phyloP scores from a whole-genome alignment of 1,139 yeast genomes.

The Suzukiozyma palmioleophila region DNA sequence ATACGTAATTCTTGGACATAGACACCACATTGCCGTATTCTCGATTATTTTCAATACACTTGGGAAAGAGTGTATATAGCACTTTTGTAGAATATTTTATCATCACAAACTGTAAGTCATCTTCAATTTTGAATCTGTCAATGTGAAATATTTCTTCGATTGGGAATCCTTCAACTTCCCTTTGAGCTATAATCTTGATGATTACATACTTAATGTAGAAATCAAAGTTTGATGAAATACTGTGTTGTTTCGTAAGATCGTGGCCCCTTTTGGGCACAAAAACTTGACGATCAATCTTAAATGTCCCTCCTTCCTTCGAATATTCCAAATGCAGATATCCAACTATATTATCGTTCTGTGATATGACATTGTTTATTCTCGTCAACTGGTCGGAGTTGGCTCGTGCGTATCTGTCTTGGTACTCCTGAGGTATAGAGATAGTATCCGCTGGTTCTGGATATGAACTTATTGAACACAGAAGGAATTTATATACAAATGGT shows the following conservation, averaged over 20 bases:
- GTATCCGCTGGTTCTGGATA: background rate
- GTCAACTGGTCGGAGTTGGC: constrained; percentile 1
- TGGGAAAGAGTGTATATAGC: constrained; percentile 7
- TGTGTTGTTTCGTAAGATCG: background rate
- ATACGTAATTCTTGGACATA: constrained; percentile 8
- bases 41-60: constrained; percentile 6
- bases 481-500: constrained; percentile 1
- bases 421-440: constrained; percentile 1
- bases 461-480: constrained; percentile 2
- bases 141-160: constrained; percentile 2
- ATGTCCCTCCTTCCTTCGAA: background rate
- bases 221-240: constrained; percentile 1
- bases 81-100: constrained; percentile 7
- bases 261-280: background rate
- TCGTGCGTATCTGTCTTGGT: background rate
- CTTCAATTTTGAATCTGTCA: constrained; percentile 7
- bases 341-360: background rate
- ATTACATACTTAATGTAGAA: constrained; percentile 3
- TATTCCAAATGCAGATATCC: constrained; percentile 5
- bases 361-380: constrained; percentile 1
- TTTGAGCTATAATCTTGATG: background rate
- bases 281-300: background rate
- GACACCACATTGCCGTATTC: background rate
- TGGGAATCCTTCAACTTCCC: background rate
- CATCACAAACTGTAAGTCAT: constrained; percentile 9